Percentiles rank a stretch among this genome's conserved stretches.
Conservation (phyloP, 768 basidiomycete genomes). For the Boletus rufocinnamomeus region DNA sequence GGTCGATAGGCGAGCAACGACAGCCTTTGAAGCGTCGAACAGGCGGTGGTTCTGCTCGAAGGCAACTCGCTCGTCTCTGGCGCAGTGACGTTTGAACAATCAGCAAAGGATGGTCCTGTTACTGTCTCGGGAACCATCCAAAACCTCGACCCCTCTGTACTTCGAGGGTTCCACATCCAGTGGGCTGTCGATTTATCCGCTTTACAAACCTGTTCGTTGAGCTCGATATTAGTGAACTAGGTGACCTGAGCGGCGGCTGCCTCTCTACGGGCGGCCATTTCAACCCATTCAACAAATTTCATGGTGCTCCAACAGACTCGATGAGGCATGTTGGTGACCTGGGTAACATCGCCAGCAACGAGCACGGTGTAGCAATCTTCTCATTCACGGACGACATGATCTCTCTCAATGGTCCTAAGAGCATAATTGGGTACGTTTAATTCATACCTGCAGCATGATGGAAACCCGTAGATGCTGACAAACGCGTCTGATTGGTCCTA, state of each 20-base stretch:
- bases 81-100: conserved; percentile 66
- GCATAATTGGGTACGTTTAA: conserved; percentile 64
- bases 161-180: conserved; percentile 84
- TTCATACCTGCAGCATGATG: background rate
- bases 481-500: conserved; percentile 25
- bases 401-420: conserved; percentile 65
- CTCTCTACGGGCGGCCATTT: conserved; percentile 72
- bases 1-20: background rate
- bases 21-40: background rate
- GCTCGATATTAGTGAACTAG: conserved; percentile 36
- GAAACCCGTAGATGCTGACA: conserved; percentile 3
- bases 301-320: conserved; percentile 60
- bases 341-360: conserved; percentile 71
- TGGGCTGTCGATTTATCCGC: conserved; percentile 36
- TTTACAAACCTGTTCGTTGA: conserved; percentile 23
- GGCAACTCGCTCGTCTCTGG: conserved; percentile 64
- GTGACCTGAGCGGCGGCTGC: conserved; percentile 70
- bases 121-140: conserved; percentile 62
- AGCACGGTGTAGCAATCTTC: conserved; percentile 56
- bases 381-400: conserved; percentile 59
- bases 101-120: conserved; percentile 49
- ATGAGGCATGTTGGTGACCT: conserved; percentile 73
- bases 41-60: conserved; percentile 63
- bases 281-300: conserved; percentile 66
- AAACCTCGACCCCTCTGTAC: conserved; percentile 56